Conservation (phyloP, 2,329 filamentous ascomycete genomes). For the Scleromitrula shiraiana region DNA sequence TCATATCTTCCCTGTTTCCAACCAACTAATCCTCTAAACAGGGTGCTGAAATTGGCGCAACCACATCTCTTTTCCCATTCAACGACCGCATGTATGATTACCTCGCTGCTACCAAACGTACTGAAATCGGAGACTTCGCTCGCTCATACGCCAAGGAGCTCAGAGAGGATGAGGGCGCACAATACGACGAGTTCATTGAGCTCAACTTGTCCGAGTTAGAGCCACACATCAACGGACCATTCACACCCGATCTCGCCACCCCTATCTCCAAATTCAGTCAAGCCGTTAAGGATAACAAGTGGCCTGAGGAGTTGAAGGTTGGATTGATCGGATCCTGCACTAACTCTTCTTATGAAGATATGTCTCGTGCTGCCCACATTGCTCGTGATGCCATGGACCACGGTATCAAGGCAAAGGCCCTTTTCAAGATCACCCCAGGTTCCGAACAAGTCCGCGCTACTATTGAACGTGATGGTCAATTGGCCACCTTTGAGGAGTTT, state of each 20-base stretch:
- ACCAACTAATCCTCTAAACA: not conserved
- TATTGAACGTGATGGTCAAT: slow-evolving; percentile 71
- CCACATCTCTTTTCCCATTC: slow-evolving; percentile 94
- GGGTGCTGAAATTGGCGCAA: slow-evolving; percentile 67
- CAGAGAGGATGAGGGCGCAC: slow-evolving; percentile 75
- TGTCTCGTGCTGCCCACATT: slow-evolving; percentile 88
- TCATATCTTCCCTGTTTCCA: not conserved
- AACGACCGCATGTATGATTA: slow-evolving; percentile 98
- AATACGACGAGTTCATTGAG: slow-evolving; percentile 95
- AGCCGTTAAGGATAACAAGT: slow-evolving; percentile 87
- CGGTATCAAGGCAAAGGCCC: slow-evolving; percentile 85
- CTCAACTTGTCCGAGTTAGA: slow-evolving; percentile 93
- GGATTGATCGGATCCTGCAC: slow-evolving; percentile 98
- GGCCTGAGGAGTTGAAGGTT: slow-evolving; percentile 95
- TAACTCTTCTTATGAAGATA: slow-evolving; percentile 80
- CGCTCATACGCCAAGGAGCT: slow-evolving; percentile 79
- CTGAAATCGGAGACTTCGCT: slow-evolving; percentile 83
- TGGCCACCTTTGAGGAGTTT: slow-evolving; percentile 92
- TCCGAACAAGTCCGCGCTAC: slow-evolving; percentile 96
- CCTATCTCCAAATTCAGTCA: slow-evolving; percentile 97
- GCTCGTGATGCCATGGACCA: slow-evolving; percentile 85
- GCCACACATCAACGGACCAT: slow-evolving; percentile 97
- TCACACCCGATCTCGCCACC: slow-evolving; percentile 95
- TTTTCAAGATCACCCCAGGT: slow-evolving; percentile 93
- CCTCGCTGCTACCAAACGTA: slow-evolving; percentile 82